These are phyloP conservation scores for Penicillium freii DNA, from an alignment of 2,329 filamentous ascomycete species.

Conservation along the genomic window DNA sequence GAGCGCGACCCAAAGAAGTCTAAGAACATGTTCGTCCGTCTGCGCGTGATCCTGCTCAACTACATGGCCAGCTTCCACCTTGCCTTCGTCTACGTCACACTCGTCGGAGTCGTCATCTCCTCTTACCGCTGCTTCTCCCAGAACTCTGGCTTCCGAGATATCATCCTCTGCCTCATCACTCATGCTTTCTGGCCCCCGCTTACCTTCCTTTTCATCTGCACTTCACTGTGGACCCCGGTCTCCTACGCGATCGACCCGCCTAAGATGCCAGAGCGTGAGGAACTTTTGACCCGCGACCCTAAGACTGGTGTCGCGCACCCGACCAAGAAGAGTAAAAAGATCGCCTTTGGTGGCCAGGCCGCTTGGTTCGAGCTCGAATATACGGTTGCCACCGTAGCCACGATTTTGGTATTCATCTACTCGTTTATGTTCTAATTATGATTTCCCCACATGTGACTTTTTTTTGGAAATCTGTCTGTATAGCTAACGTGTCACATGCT, in stretches of 20 bases:
- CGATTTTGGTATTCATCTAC: conserved; percentile 50
- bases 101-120: conserved; percentile 52
- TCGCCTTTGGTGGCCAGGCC: conserved; percentile 54
- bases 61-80: conserved; percentile 58
- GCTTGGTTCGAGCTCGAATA: conserved; percentile 59
- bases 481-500: conserved; percentile 11
- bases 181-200: conserved; percentile 63
- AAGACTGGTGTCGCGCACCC: conserved; percentile 51
- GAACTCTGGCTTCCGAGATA: conserved; percentile 38
- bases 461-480: background rate
- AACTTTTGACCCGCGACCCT: conserved; percentile 55
- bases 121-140: conserved; percentile 52
- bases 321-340: conserved; percentile 51
- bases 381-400: conserved; percentile 52
- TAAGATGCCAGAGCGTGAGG: conserved; percentile 56
- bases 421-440: conserved; percentile 33
- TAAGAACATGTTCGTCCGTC: conserved; percentile 49
- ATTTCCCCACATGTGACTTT: background rate
- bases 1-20: conserved; percentile 52
- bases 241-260: conserved; percentile 62
- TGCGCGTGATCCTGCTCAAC: conserved; percentile 56
- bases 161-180: conserved; percentile 56
- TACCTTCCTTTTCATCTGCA: conserved; percentile 56
- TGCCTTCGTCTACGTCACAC: conserved; percentile 53
- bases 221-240: conserved; percentile 58